Evolutionary conservation across 768 basidiomycete species (phyloP), one percentile per base, ranked within the genome.

Genomic region (Clitopilus passeckerianus): DNA sequence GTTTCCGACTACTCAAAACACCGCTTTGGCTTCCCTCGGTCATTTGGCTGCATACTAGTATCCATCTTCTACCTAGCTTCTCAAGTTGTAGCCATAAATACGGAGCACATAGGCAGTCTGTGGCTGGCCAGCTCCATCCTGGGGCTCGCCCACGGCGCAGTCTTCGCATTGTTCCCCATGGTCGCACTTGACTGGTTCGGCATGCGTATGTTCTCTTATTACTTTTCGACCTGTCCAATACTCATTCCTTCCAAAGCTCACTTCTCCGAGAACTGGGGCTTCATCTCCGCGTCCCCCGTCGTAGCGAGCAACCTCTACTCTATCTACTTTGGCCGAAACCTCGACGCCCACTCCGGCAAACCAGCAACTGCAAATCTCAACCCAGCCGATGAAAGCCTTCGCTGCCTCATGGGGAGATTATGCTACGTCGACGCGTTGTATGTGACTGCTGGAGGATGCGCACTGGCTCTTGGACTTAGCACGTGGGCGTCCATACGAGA

Each of bases 101-200:
- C 89, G 5, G 77, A 81, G n/a, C 72, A 81, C 14, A 82, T 93
- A 22, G 67, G 75, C 18, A 66, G 80, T 52, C 77, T 96, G 1
- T 95, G 93, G 91, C 76, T 82, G 10, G 81, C 84, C 2, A 72
- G 70, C 60, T 60, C 61, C 1, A 63, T 77, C 20, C 71, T 91
- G 0, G 91, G 90, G 0, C 69, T 88, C 5, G 85, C 86, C 0
- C 89, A 94, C 64, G 93, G 93, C 3, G 80, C 83, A 54, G 72
- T 75, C 57, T 93, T 91, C 68, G 89, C 88, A 1, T 74, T 90
- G 44, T 79, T 83, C 66, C 90, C 91, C 0, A 85, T 87, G n/a
- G 78, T 95, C 30, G 79, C 84, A 56, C 79, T 95, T 23, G 94
- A 95, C 64, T 94, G 91, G 91, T 95, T 95, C 64, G 93, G 93